Percentiles rank a stretch among this genome's conserved stretches.
Evolutionary conservation across 345 rosid species (phyloP).

Genomic region (Toxicodendron radicans): DNA sequence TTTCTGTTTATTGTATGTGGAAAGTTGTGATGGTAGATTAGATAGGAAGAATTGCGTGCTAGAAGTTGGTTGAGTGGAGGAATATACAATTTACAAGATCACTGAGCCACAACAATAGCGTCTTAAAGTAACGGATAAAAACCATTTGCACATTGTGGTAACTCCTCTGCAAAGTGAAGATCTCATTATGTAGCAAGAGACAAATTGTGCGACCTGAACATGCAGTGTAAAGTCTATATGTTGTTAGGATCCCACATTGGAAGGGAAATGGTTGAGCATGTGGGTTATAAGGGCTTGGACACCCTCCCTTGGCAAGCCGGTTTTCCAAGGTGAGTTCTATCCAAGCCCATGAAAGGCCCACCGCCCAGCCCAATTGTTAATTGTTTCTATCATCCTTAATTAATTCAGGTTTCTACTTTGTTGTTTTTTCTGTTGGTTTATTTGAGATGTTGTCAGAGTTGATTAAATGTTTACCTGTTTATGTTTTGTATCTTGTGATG

Average conservation of each 20-base stretch:
- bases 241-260: too few relatives aligned
- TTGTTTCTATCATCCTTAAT: not conserved
- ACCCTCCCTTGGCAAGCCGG: too few relatives aligned
- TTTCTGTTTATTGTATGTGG: not conserved
- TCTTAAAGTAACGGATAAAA: not conserved
- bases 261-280: too few relatives aligned
- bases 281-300: too few relatives aligned
- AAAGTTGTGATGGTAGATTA: not conserved
- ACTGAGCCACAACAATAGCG: not conserved
- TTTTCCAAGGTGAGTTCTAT: too few relatives aligned
- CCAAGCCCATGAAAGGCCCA: too few relatives aligned
- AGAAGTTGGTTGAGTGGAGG: not conserved
- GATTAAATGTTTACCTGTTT: constrained; percentile 15
- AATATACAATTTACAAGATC: not conserved
- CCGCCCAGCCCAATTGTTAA: too few relatives aligned
- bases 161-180: not conserved
- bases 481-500: constrained; percentile 29
- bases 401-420: not conserved
- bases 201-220: not conserved
- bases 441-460: constrained; percentile 5
- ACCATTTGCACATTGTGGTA: not conserved
- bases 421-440: not conserved
- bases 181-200: not conserved
- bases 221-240: not conserved
- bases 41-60: not conserved